phyloP scores from a whole-genome alignment of 2,329 filamentous ascomycete genomes.

The Fusarium torreyae region DNA sequence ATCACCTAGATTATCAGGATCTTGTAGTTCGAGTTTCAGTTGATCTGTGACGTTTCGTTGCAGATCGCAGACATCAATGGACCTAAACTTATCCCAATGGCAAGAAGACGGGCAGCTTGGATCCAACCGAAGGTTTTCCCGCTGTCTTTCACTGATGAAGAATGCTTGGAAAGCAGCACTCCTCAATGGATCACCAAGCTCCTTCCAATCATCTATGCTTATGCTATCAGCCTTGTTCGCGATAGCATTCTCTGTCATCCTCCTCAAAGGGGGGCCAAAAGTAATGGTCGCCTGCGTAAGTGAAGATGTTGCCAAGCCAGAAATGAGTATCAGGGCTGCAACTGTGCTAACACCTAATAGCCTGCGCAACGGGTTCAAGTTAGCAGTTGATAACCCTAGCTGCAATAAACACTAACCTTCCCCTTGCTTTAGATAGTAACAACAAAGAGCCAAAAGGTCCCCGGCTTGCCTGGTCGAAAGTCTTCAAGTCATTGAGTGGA shows the following conservation, averaged over 20 bases:
- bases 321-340: background rate
- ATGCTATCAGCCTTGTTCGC: no score
- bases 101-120: background rate
- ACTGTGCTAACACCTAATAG: background rate
- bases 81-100: background rate
- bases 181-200: background rate
- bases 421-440: background rate
- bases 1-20: background rate
- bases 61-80: background rate
- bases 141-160: background rate
- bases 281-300: background rate
- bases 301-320: background rate
- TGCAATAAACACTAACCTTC: background rate
- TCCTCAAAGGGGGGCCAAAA: background rate
- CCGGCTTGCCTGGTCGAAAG: background rate
- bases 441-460: background rate
- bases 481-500: background rate
- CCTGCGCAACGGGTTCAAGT: no score
- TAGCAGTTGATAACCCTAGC: no score
- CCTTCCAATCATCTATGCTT: no score
- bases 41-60: background rate
- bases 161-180: background rate
- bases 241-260: background rate
- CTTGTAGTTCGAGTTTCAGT: background rate
- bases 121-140: background rate